Evolutionary conservation across 441 rosid genomes (phyloP), one percentile per base, ranked within the genome.

Genomic region (Gossypium davidsonii): DNA sequence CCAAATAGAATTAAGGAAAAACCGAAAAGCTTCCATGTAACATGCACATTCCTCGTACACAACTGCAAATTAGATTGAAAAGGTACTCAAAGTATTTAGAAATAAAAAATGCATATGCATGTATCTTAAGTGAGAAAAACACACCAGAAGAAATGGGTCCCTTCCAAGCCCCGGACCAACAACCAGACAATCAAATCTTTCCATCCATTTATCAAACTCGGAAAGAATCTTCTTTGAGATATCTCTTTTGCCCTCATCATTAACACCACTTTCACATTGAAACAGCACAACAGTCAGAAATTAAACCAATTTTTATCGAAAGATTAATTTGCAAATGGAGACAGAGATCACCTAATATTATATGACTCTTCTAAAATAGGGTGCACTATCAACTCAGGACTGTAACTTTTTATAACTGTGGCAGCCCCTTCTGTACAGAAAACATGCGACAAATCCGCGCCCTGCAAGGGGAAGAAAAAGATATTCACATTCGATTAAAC

Each of bases 131-230:
- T 52, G 28, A 26, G 73, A 70, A 81, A 77, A 52, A 53, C 77
- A 34, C 72, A 94, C 98, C 87, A 92, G 84, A 57, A 95, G 93
- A 79, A 87, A 95, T 1, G 95, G 90, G 71, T 95, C 98, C 79
- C 98, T 89, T 79, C 99, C 99, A 72, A 94, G 94, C 72, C 99
- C 99, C 70, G 99, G 99, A 71, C 99, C 99, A 76, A 91, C 85
- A 2, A 92, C 93, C 75, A 95, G 88, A 62, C 96, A 95, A 86
- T 95, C 98, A 86, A 95, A 92, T 83, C 96, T 89, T 77, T 88
- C 89, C 88, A 92, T 88, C 99, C 99, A 94, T 75, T 87, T 91
- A 79, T 83, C 85, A 55, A 92, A 87, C 87, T 95, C 98, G 1
- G 89, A 82, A 23, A 91, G 82, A 81, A 92, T 87, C 71, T 83